phyloP scores from a whole-genome alignment of 1,284 basidiomycete genomes.

The Rhodotorula sp. region DNA sequence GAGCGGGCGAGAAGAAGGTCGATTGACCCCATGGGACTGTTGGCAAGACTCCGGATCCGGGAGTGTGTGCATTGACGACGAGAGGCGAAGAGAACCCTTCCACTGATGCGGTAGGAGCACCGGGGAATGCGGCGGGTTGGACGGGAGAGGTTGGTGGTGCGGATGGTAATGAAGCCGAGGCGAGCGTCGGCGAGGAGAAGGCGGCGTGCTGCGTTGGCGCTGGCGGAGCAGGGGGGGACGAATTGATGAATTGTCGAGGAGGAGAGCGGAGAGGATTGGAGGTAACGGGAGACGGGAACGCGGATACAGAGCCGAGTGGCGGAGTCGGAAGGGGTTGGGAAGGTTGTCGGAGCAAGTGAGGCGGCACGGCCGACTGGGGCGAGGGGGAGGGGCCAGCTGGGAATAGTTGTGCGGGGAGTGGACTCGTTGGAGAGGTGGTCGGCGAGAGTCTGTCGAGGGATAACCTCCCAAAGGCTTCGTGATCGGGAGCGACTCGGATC shows the following conservation, averaged over 20 bases:
- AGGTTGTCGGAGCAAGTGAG: neutral
- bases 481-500: constrained; percentile 5
- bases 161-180: neutral
- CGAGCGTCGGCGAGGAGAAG: neutral
- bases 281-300: neutral
- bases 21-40: constrained; percentile 7
- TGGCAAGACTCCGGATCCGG: neutral
- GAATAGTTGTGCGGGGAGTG: neutral
- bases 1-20: neutral
- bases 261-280: neutral
- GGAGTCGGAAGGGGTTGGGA: neutral
- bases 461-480: constrained; percentile 19
- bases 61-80: neutral
- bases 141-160: constrained; percentile 28
- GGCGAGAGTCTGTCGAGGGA: constrained; percentile 5
- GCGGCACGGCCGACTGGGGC: neutral
- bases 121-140: neutral
- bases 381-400: neutral
- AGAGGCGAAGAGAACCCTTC: neutral
- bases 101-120: neutral
- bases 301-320: neutral
- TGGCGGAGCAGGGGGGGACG: no score
- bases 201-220: neutral
- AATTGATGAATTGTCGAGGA: neutral
- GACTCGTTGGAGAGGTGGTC: neutral